A percentile compares a stretch with the other conserved stretches of the same genome.
Evolutionary conservation across 2,329 filamentous ascomycete genomes (phyloP).

Genomic region (Exophiala spinifera): DNA sequence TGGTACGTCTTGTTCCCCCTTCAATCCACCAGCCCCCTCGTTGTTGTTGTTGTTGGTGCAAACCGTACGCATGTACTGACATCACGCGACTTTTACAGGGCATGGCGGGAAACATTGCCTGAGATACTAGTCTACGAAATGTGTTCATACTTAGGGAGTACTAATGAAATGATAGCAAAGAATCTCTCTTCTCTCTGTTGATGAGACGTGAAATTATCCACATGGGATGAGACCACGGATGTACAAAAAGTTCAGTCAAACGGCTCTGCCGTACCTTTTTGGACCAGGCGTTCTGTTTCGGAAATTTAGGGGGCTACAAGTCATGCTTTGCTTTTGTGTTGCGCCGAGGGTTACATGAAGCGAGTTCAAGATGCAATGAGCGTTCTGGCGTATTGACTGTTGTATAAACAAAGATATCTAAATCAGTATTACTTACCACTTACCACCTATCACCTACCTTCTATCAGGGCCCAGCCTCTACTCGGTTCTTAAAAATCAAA

Average conservation of each 20-base stretch:
- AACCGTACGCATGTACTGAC: too few relatives aligned
- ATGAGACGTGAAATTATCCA: background rate
- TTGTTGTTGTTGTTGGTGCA: too few relatives aligned
- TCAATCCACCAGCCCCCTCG: background rate
- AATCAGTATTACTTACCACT: too few relatives aligned
- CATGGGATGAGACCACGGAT: too few relatives aligned
- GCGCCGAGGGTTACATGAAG: background rate
- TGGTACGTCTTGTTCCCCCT: slow-evolving; percentile 56
- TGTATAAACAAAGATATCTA: background rate
- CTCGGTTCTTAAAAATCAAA: too few relatives aligned
- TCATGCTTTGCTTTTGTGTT: too few relatives aligned
- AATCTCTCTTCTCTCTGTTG: background rate
- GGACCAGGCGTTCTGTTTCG: too few relatives aligned
- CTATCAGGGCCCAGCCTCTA: too few relatives aligned
- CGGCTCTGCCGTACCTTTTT: too few relatives aligned
- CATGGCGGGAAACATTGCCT: slow-evolving; percentile 29
- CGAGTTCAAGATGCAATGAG: background rate
- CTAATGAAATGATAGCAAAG: background rate
- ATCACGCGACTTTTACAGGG: slow-evolving; percentile 9
- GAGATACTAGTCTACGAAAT: background rate
- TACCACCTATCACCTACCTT: too few relatives aligned
- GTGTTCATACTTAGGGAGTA: background rate
- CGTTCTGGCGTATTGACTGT: background rate
- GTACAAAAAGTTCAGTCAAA: too few relatives aligned
- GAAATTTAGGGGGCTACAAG: too few relatives aligned